Evolutionary conservation across 78 protist species (phyloP).

Genomic region (Protostelium mycophagum): DNA sequence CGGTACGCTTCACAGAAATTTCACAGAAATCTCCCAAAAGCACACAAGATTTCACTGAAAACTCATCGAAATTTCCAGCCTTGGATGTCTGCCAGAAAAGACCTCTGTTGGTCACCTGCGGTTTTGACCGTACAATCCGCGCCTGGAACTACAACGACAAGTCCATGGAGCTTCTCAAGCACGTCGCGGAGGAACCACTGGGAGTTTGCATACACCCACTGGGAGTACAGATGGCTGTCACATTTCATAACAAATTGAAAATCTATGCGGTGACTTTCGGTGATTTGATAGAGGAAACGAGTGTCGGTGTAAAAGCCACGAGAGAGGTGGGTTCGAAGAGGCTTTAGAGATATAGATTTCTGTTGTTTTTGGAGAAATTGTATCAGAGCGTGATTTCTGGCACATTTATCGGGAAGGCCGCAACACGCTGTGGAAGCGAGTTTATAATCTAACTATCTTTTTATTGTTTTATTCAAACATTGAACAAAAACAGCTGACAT

Average conservation of each 20-base stretch:
- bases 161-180: neutral
- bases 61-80: no score
- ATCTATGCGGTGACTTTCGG: neutral
- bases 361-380: no score
- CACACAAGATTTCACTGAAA: neutral
- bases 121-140: neutral
- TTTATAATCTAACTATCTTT: no score
- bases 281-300: neutral
- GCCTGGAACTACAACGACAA: neutral
- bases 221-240: neutral
- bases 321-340: no score
- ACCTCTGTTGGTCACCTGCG: neutral
- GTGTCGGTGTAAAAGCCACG: neutral
- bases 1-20: no score
- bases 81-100: neutral
- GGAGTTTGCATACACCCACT: neutral
- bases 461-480: no score
- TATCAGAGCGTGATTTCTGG: no score
- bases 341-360: no score
- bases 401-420: no score
- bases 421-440: no score
- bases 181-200: neutral
- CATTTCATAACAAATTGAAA: neutral
- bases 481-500: neutral
- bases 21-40: neutral